Conservation (phyloP, 805 yeast genomes). For the Saccharomycodes ludwigii region DNA sequence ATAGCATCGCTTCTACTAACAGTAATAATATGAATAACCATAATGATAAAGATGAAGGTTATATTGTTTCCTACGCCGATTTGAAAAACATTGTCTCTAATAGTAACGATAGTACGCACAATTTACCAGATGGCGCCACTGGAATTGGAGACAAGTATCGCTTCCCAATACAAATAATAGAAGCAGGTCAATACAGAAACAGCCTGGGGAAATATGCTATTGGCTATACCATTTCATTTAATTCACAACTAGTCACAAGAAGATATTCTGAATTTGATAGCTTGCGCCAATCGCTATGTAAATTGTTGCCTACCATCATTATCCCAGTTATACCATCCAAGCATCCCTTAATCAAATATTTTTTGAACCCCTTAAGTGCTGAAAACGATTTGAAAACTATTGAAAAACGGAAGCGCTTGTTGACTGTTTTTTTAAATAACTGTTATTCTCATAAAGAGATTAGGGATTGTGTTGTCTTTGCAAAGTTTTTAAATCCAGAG, state of each 20-base stretch:
- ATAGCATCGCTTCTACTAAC: too few species aligned
- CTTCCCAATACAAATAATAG: slow-evolving; percentile 42
- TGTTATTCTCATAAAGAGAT: slow-evolving; percentile 51
- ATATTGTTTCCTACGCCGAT: too few species aligned
- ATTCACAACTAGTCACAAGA: slow-evolving; percentile 55
- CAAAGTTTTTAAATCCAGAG: slow-evolving; percentile 75
- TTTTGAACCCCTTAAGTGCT: slow-evolving; percentile 31
- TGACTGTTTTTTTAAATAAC: slow-evolving; percentile 65
- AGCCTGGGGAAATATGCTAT: slow-evolving; percentile 66
- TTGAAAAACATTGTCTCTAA: too few species aligned
- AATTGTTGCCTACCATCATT: slow-evolving; percentile 66
- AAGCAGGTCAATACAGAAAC: slow-evolving; percentile 80
- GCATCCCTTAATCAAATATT: slow-evolving; percentile 44
- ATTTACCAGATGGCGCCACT: too few species aligned
- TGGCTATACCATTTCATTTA: slow-evolving; percentile 63
- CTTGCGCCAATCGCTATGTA: slow-evolving; percentile 55
- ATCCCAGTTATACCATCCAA: slow-evolving; percentile 93
- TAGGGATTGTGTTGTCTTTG: slow-evolving; percentile 47
- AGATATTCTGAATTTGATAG: slow-evolving; percentile 90
- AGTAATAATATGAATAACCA: too few species aligned
- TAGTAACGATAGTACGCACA: too few species aligned
- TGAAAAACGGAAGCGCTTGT: slow-evolving; percentile 62
- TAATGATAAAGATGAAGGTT: too few species aligned
- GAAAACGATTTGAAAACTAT: slow-evolving; percentile 34
- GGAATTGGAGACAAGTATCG: too few species aligned